phyloP scores from a whole-genome alignment of 345 rosid genomes.

The Streptanthus diversifolius region DNA sequence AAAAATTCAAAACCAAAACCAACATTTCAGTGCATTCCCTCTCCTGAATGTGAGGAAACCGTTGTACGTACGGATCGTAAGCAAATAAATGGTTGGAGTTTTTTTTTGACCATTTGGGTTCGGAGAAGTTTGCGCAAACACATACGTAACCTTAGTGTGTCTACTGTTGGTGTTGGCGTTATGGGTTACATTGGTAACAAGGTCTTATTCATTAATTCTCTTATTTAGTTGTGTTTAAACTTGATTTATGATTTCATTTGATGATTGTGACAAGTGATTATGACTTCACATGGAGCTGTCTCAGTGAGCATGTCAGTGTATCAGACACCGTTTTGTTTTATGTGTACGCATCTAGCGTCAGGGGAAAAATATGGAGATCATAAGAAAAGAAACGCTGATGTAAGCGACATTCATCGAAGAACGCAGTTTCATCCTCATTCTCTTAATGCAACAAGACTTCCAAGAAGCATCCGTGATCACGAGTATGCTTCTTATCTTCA shows the following conservation, averaged over 20 bases:
- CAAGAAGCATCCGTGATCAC: constrained; percentile 64
- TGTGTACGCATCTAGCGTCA: constrained; percentile 79
- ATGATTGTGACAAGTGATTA: background rate
- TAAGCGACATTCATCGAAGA: constrained; percentile 66
- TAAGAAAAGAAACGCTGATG: constrained; percentile 75
- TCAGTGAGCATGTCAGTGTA: constrained; percentile 89
- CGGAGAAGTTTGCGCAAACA: constrained; percentile 76
- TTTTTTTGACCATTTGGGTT: constrained; percentile 86
- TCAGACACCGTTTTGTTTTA: constrained; percentile 81
- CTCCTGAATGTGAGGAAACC: constrained; percentile 60
- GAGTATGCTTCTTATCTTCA: constrained; percentile 51
- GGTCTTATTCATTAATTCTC: constrained; percentile 40
- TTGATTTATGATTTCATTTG: background rate
- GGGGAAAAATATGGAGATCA: constrained; percentile 88
- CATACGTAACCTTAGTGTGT: constrained; percentile 70
- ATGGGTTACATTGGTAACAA: constrained; percentile 98
- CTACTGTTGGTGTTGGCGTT: constrained; percentile 86
- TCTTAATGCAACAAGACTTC: constrained; percentile 42
- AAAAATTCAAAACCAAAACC: background rate
- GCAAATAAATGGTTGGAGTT: constrained; percentile 91
- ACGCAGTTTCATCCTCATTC: constrained; percentile 61
- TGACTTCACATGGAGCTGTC: constrained; percentile 66
- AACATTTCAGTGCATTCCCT: background rate
- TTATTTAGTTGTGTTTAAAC: background rate
- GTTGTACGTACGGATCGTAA: constrained; percentile 69